Evolutionary conservation across 2,329 filamentous ascomycete species (phyloP).

Genomic region (Tolypocladium endophyticum): DNA sequence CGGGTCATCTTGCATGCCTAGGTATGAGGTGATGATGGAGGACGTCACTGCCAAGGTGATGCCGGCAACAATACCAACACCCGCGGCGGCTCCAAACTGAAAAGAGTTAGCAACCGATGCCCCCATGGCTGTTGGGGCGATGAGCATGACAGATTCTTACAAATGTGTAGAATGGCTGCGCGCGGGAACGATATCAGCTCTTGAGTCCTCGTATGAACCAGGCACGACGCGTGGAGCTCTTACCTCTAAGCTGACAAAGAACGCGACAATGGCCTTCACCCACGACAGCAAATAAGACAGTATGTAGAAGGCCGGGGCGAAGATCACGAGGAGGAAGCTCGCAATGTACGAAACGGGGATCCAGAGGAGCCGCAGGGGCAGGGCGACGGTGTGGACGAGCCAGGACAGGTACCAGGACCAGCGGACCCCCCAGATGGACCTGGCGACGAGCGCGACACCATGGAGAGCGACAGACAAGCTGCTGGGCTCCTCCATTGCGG

Average conservation of each 20-base stretch:
- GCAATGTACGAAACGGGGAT: constrained; percentile 18
- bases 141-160: constrained; percentile 14
- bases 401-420: constrained; percentile 15
- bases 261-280: constrained; percentile 11
- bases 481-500: constrained; percentile 6
- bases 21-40: constrained; percentile 38
- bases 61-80: constrained; percentile 57
- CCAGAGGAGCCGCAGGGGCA: constrained; percentile 20
- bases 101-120: not conserved
- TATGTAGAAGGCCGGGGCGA: constrained; percentile 26
- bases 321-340: constrained; percentile 17
- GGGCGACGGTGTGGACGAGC: constrained; percentile 12
- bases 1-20: constrained; percentile 29
- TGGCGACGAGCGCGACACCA: constrained; percentile 13
- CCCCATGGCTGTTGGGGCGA: not conserved
- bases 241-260: constrained; percentile 25
- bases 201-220: not conserved
- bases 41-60: constrained; percentile 47
- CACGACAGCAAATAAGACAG: constrained; percentile 16
- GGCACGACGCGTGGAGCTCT: constrained; percentile 2
- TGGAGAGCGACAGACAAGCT: constrained; percentile 13
- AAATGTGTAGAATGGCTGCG: constrained; percentile 32
- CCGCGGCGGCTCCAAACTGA: constrained; percentile 51
- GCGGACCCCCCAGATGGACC: constrained; percentile 15
- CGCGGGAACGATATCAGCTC: not conserved